These are phyloP conservation scores for Cyphellophora attinorum DNA, from an alignment of 2,329 filamentous ascomycete species.

Conservation along the genomic window DNA sequence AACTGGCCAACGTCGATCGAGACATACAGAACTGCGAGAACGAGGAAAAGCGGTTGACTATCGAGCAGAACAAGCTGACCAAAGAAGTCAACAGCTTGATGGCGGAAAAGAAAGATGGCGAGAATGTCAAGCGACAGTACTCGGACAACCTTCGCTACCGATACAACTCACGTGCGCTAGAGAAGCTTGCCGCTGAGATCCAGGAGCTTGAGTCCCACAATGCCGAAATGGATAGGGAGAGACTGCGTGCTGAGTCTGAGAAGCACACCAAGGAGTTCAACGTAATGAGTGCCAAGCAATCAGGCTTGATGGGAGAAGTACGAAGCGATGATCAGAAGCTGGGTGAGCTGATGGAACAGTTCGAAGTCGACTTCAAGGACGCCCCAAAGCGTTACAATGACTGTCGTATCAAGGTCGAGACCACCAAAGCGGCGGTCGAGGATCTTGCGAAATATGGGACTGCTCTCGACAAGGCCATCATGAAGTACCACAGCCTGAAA, in stretches of 20 bases:
- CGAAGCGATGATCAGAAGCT: conserved; percentile 79
- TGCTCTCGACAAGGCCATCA: conserved; percentile 90
- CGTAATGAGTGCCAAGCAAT: conserved; percentile 60
- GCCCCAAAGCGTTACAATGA: conserved; percentile 74
- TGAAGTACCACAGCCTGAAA: conserved; percentile 91
- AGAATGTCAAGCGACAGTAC: conserved; percentile 77
- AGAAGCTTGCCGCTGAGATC: conserved; percentile 61
- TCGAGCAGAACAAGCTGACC: conserved; percentile 58
- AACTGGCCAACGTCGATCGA: conserved; percentile 59
- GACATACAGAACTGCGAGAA: conserved; percentile 60
- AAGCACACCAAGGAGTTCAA: conserved; percentile 59
- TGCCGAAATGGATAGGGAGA: conserved; percentile 71
- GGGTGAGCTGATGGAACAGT: conserved; percentile 62
- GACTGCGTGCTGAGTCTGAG: conserved; percentile 60
- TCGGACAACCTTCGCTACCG: conserved; percentile 81
- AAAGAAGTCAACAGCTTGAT: conserved; percentile 67
- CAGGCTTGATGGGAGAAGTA: conserved; percentile 66
- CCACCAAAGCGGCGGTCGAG: conserved; percentile 85
- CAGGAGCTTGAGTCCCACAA: conserved; percentile 65
- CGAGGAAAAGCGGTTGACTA: conserved; percentile 55
- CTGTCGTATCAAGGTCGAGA: conserved; percentile 79
- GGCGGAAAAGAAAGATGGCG: conserved; percentile 66
- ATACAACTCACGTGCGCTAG: conserved; percentile 59
- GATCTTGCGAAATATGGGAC: conserved; percentile 74
- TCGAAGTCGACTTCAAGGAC: conserved; percentile 77